A percentile compares a stretch with the other conserved stretches of the same genome.
phyloP scores from a whole-genome alignment of 2,329 filamentous ascomycete species.

The Cladosporium colombiae region DNA sequence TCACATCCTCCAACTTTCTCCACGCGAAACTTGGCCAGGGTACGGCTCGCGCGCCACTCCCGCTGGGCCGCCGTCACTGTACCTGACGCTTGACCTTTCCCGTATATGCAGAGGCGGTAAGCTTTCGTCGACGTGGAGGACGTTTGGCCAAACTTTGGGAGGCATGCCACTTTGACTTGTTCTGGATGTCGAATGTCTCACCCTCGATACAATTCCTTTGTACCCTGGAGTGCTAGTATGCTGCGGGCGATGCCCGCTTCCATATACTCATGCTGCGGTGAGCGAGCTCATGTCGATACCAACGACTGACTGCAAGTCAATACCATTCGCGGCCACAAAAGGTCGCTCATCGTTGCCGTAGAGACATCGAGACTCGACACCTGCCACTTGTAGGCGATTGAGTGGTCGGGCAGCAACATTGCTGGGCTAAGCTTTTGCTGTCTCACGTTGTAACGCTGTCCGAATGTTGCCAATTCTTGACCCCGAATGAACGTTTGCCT shows the following conservation, averaged over 20 bases:
- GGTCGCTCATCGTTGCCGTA: not conserved
- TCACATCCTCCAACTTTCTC: constrained; percentile 9
- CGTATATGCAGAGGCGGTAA: constrained; percentile 1
- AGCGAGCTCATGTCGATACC: not conserved
- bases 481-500: not conserved
- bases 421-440: not conserved
- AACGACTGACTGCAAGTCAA: not conserved
- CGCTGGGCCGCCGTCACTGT: not conserved
- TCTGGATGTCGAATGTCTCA: constrained; percentile 6
- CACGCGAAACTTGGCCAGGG: not conserved
- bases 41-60: constrained; percentile 2
- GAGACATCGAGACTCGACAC: not conserved
- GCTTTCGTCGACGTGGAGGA: not conserved
- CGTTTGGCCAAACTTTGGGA: too few relatives aligned
- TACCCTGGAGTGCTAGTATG: not conserved
- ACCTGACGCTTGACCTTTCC: not conserved
- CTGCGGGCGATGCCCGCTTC: not conserved
- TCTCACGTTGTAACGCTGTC: not conserved
- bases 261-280: not conserved
- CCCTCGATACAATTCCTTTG: not conserved
- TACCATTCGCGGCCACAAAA: not conserved
- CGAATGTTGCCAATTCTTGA: not conserved
- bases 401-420: not conserved
- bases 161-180: not conserved
- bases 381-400: not conserved